Conservation (phyloP, 306 rosid genomes). For the Trifolium dubium region DNA sequence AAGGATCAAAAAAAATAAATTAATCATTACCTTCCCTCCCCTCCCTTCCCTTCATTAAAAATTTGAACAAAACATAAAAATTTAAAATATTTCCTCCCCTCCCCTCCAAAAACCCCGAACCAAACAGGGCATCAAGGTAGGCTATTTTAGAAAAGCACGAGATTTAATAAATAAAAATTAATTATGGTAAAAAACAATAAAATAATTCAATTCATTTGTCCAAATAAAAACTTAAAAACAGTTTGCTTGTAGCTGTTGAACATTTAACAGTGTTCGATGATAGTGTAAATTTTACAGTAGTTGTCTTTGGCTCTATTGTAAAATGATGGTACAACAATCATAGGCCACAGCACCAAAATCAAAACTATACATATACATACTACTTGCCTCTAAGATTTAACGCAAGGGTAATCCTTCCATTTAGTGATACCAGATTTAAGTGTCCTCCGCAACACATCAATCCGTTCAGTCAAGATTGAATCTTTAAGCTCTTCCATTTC, state of each 20-base stretch:
- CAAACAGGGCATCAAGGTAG: too few species aligned
- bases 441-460: conserved; percentile 59
- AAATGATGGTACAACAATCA: conserved; percentile 29
- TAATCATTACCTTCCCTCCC: too few species aligned
- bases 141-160: too few species aligned
- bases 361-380: conserved; percentile 32
- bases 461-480: conserved; percentile 63
- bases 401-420: conserved; percentile 76
- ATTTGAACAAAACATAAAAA: too few species aligned
- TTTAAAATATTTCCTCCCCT: too few species aligned
- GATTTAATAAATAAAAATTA: too few species aligned
- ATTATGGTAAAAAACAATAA: too few species aligned
- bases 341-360: conserved; percentile 29
- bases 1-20: too few species aligned
- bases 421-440: conserved; percentile 67
- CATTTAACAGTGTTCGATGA: not conserved
- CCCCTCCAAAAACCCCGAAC: too few species aligned
- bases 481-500: conserved; percentile 71
- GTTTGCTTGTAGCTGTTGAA: conserved; percentile 5
- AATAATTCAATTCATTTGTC: too few species aligned
- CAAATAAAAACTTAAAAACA: not conserved
- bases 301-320: conserved; percentile 12
- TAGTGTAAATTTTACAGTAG: conserved; percentile 13
- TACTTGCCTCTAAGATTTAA: conserved; percentile 56
- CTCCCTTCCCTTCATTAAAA: too few species aligned